Percentiles rank a stretch among this genome's conserved stretches.
Conservation (phyloP, 805 yeast genomes). For the Kuraishia ogatae region DNA sequence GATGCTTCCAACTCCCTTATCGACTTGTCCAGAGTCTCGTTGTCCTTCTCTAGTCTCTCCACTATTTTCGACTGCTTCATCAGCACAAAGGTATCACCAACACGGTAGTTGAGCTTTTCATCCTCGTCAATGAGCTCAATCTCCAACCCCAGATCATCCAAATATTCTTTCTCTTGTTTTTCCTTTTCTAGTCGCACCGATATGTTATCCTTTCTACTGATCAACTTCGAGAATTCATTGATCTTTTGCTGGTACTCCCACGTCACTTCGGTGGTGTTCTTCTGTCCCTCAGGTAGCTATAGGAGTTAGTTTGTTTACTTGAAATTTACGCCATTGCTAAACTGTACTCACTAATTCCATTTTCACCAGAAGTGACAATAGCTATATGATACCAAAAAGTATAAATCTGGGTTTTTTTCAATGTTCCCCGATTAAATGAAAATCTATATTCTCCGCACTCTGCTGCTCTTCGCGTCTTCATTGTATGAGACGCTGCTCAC, state of each 20-base stretch:
- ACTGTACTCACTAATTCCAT: no score
- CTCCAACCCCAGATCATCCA: constrained; percentile 81
- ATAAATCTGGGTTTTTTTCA: no score
- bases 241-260: constrained; percentile 87
- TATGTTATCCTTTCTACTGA: constrained; percentile 57
- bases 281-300: constrained; percentile 44
- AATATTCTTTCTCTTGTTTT: constrained; percentile 71
- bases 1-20: constrained; percentile 37
- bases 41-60: constrained; percentile 57
- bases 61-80: constrained; percentile 60
- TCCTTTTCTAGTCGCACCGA: constrained; percentile 37
- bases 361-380: no score
- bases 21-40: constrained; percentile 39
- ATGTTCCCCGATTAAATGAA: no score
- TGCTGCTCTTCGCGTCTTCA: no score
- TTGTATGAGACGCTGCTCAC: no score
- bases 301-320: neutral
- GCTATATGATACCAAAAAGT: no score
- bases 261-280: constrained; percentile 49
- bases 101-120: constrained; percentile 61
- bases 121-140: constrained; percentile 79
- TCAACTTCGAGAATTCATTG: constrained; percentile 80
- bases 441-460: no score
- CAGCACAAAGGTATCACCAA: constrained; percentile 77
- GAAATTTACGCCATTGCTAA: no score